These are phyloP conservation scores for Elsinoe ampelina DNA, from an alignment of 2,329 filamentous ascomycete species.

Conservation along the genomic window DNA sequence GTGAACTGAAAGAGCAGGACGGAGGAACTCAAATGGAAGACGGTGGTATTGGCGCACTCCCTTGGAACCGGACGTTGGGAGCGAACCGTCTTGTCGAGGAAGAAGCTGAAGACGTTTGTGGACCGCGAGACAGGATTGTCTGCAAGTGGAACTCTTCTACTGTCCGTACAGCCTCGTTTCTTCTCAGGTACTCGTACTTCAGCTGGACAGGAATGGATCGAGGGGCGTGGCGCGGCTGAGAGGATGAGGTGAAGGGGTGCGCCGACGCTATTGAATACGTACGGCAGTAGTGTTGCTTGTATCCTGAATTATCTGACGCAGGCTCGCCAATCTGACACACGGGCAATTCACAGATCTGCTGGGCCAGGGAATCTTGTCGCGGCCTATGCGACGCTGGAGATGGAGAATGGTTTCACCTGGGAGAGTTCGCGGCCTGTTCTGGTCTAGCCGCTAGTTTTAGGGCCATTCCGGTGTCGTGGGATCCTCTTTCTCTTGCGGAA, in stretches of 20 bases:
- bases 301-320: background rate
- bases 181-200: background rate
- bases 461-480: too few species aligned
- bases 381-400: background rate
- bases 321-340: background rate
- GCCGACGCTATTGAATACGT: constrained; percentile 1
- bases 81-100: background rate
- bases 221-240: constrained; percentile 5
- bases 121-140: constrained; percentile 2
- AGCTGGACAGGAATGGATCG: background rate
- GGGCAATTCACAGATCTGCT: background rate
- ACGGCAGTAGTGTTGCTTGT: background rate
- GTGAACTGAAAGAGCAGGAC: background rate
- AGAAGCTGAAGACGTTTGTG: background rate
- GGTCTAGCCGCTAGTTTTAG: too few species aligned
- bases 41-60: background rate
- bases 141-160: background rate
- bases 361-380: background rate
- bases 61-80: background rate
- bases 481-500: too few species aligned
- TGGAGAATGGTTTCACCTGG: background rate
- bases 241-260: background rate
- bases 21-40: background rate
- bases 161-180: background rate
- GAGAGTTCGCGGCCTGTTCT: too few species aligned